A percentile compares a stretch with the other conserved stretches of the same genome.
These are phyloP conservation scores for Rhamnella rubrinervis DNA, from an alignment of 331 rosid species.

Conservation along the genomic window DNA sequence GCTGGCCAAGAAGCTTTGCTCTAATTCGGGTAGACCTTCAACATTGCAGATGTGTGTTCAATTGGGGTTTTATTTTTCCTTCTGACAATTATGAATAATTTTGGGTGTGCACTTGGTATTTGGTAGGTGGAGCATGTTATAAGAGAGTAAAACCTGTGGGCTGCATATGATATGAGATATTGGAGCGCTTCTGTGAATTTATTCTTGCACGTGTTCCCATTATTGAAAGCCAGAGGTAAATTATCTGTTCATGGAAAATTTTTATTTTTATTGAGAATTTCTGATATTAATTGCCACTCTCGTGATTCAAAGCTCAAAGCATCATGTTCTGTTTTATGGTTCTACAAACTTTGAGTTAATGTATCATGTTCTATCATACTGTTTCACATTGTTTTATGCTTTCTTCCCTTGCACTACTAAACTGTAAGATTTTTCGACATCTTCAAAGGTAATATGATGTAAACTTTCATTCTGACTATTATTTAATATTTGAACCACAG, in stretches of 20 bases:
- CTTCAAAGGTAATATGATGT: no score
- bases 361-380: neutral
- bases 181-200: slow-evolving; percentile 94
- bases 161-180: slow-evolving; percentile 70
- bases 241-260: neutral
- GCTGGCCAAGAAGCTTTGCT: slow-evolving; percentile 44
- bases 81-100: neutral
- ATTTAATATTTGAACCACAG: no score
- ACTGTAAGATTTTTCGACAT: no score
- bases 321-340: neutral
- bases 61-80: slow-evolving; percentile 8
- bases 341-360: neutral
- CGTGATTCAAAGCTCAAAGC: neutral
- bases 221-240: slow-evolving; percentile 82
- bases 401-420: neutral
- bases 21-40: slow-evolving; percentile 67
- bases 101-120: slow-evolving; percentile 24
- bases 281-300: neutral
- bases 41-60: slow-evolving; percentile 9
- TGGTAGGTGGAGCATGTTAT: slow-evolving; percentile 93
- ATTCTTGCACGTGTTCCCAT: slow-evolving; percentile 92
- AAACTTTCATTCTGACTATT: no score
- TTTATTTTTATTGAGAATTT: neutral
- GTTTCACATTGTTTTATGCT: neutral
- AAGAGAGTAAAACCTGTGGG: slow-evolving; percentile 85